Evolutionary conservation across 1,284 basidiomycete genomes (phyloP).

Genomic region (Irpex rosettiformis): DNA sequence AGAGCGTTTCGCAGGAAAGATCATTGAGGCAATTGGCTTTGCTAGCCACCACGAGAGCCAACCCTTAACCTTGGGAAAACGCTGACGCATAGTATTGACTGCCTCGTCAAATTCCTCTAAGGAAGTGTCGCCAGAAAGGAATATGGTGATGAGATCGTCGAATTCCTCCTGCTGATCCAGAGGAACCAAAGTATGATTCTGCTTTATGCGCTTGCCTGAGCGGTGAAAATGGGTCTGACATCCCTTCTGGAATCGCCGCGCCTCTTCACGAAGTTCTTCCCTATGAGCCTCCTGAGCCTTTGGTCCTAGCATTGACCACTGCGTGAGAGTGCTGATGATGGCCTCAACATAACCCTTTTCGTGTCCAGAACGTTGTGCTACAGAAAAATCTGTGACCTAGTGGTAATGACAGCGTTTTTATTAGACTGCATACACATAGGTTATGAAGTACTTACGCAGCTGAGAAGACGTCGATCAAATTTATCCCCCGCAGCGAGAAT

Average conservation of each 20-base stretch:
- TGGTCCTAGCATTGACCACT: neutral
- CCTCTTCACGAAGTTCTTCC: neutral
- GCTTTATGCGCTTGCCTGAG: constrained; percentile 1
- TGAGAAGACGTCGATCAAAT: too few species aligned
- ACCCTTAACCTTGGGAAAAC: constrained; percentile 11
- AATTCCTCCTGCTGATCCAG: neutral
- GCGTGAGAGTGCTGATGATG: neutral
- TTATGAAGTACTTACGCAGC: neutral
- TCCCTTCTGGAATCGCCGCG: too few species aligned
- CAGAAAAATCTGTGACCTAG: constrained; percentile 14
- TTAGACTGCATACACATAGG: too few species aligned
- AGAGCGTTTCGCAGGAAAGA: constrained; percentile 21
- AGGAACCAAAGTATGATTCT: constrained; percentile 3
- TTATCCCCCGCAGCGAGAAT: neutral
- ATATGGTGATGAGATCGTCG: neutral
- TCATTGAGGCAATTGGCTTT: constrained; percentile 19
- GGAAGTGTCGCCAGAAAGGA: neutral
- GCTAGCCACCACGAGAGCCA: constrained; percentile 25
- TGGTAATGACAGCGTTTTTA: neutral
- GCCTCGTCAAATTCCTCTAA: neutral
- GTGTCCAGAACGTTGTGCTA: constrained; percentile 7
- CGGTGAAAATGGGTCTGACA: constrained; percentile 6
- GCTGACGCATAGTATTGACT: neutral
- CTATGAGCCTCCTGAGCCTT: constrained; percentile 4
- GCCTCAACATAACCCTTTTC: constrained; percentile 6